Evolutionary conservation across 2,329 filamentous ascomycete species (phyloP), one percentile per base, ranked within the genome.

Genomic region (Thielaviopsis euricoi): DNA sequence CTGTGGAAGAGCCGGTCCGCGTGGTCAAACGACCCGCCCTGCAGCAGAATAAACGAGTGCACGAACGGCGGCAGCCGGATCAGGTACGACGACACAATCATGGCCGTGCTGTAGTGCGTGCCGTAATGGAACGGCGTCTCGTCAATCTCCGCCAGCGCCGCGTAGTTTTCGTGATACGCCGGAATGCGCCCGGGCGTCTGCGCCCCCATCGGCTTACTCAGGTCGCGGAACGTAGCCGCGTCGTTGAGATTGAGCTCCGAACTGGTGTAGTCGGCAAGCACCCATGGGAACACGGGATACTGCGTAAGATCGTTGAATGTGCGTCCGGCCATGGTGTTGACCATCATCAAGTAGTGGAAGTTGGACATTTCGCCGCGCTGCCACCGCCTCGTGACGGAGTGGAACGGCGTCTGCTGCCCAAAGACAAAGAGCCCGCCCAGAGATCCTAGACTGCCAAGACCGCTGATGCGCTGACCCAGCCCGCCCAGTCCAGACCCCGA

Each of bases 231-330:
- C 2, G 83, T 88, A 49, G 83, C 81, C 1, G 90, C 89, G 65
- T 97, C 81, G 40, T 82, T 82, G 50, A 98, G 73, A 66, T 98
- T 89, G 12, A 98, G 75, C 67, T 96, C 89, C 19, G 95, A 86
- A 64, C 91, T 97, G 0, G 86, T 91, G 67, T 98, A 98, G 66
- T 98, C 91, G 0, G 93, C 90, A 52, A 98, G 74, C 3, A 98
- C 85, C 93, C 93, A 98, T 0, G 93, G 93, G 63, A 98, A 98
- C 19, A 98, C 90, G 0, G 93, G 93, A 65, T 98, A 98, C 66
- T 98, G 94, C 0, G 93, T 98, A 19, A 98, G 75, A 67, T 98
- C 93, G 66, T 98, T 98, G 73, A 98, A 98, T 0, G 93, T 97
- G 56, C 93, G 79, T 2, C 93, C 93, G 26, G 94, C 94, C 79